Evolutionary conservation across 2,329 filamentous ascomycete genomes (phyloP).

Genomic region (Apiospora pterosperma): DNA sequence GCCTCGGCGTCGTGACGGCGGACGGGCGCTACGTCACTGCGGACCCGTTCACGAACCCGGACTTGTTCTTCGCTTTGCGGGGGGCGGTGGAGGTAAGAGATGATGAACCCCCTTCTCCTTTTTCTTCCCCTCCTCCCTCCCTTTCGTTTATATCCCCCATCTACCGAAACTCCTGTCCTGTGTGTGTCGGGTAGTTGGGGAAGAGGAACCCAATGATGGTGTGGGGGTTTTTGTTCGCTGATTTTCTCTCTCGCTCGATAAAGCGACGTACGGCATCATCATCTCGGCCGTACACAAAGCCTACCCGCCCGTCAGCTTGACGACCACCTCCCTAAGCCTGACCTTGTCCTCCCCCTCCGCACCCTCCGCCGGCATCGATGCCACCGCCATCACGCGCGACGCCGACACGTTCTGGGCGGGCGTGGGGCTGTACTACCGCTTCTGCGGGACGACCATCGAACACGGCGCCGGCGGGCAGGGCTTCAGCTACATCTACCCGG

Average conservation of each 20-base stretch:
- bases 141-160: too few species aligned
- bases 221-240: neutral
- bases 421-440: constrained; percentile 29
- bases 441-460: constrained; percentile 30
- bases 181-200: too few species aligned
- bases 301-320: constrained; percentile 18
- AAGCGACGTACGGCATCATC: constrained; percentile 26
- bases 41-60: constrained; percentile 43
- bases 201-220: neutral
- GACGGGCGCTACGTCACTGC: constrained; percentile 45
- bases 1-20: constrained; percentile 54
- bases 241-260: neutral
- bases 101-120: too few species aligned
- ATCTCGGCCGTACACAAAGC: constrained; percentile 27
- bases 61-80: constrained; percentile 57
- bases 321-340: constrained; percentile 16
- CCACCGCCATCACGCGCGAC: neutral
- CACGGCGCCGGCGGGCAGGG: constrained; percentile 26
- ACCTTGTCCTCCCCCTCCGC: neutral
- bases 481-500: constrained; percentile 30
- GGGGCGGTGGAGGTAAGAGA: constrained; percentile 42
- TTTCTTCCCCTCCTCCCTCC: too few species aligned
- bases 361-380: neutral
- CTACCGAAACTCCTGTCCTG: too few species aligned
- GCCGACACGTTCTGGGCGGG: constrained; percentile 27